Evolutionary conservation across 1,284 basidiomycete genomes (phyloP), one percentile per base, ranked within the genome.

Genomic region (Meira nashicola): DNA sequence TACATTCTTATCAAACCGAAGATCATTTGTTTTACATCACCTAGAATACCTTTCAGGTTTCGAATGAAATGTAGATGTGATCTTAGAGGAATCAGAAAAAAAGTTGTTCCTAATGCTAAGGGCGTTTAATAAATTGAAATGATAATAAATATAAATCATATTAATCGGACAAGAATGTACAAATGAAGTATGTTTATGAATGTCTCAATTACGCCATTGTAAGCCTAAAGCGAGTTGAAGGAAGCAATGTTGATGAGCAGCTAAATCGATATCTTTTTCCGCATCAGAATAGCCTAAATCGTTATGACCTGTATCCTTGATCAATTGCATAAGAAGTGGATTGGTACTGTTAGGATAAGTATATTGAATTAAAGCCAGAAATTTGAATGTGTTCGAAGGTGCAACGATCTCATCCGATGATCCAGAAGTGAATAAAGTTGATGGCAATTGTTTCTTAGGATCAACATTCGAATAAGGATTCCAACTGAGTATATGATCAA

Each of bases 301-400:
- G n/a, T 74, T 74, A 53, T 78, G 76, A 0, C 76, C 76, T 0
- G 74, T 71, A 49, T 76, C 65, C n/a, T 74, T 59, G 55, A 76
- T 73, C 19, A 77, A 67, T 11, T 74, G 61, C 33, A 72, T 52
- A 50, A 77, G 58, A 39, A 77, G 57, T n/a, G 75, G 75, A 51
- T 77, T 77, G 15, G 70, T 65, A 52, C 73, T 74, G 28, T 60
- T 58, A 19, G 67, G 60, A 28, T 70, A 57, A 57, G 65, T 57
- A 62, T 76, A 69, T 63, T 77, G 75, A 65, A 77, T 65, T 62
- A 75, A 72, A 1, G 75, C 75, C 44, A 71, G 67, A 38, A 77
- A 46, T 59, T 77, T 77, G 63, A 77, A 77, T 10, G 66, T 67
- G 58, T 77, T 74, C 9, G 70, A 67, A 0, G 76, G 74, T 7